Conservation (phyloP, 495 filamentous ascomycete species). For the Penicillium paradoxum region DNA sequence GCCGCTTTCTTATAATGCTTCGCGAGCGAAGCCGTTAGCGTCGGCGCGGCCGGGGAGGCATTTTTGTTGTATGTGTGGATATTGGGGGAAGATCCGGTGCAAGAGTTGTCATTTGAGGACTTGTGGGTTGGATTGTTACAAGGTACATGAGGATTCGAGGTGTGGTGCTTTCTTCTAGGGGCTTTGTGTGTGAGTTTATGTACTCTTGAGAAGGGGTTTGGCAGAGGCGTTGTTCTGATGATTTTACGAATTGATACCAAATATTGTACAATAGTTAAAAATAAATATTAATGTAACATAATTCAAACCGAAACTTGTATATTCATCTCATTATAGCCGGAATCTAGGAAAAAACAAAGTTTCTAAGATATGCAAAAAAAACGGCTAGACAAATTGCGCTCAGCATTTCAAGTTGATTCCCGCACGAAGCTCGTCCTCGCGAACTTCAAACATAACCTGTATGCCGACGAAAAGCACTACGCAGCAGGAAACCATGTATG, state of each 20-base stretch:
- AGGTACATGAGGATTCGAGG: constrained; percentile 71
- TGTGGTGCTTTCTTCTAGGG: constrained; percentile 59
- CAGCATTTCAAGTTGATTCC: constrained; percentile 87
- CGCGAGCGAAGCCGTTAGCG: constrained; percentile 55
- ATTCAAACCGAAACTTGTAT: not conserved
- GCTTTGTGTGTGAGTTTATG: not conserved
- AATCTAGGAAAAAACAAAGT: not conserved
- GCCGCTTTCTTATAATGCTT: constrained; percentile 73
- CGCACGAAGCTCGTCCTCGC: constrained; percentile 73
- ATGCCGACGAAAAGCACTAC: constrained; percentile 72
- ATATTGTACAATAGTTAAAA: constrained; percentile 15
- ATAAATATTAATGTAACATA: constrained; percentile 6
- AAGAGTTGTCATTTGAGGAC: constrained; percentile 75
- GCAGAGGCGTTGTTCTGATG: constrained; percentile 7
- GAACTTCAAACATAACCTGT: constrained; percentile 95
- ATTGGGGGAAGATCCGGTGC: constrained; percentile 84
- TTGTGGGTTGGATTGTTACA: constrained; percentile 78
- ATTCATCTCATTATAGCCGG: not conserved
- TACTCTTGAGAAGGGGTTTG: constrained; percentile 9
- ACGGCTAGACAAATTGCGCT: not conserved
- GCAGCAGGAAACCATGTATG: constrained; percentile 68
- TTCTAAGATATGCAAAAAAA: not conserved
- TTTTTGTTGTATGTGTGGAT: constrained; percentile 89
- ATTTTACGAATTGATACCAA: constrained; percentile 23
- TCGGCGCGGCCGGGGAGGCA: constrained; percentile 53